phyloP scores from a whole-genome alignment of 805 yeast species.

The Suhomyces emberorum region DNA sequence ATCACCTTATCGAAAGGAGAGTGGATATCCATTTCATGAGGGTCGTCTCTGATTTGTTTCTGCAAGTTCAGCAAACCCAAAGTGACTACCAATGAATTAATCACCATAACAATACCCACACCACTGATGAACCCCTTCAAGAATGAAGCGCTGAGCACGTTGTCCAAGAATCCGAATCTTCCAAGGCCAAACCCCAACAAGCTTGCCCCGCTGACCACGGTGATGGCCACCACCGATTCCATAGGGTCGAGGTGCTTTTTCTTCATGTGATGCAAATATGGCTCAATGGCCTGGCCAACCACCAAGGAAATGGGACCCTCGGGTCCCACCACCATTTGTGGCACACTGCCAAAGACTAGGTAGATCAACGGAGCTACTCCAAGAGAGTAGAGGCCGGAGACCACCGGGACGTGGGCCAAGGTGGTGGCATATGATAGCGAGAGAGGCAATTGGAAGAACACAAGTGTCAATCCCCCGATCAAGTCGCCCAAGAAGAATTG shows the following conservation, averaged over 20 bases:
- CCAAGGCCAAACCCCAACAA: conserved; percentile 63
- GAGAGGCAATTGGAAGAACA: conserved; percentile 88
- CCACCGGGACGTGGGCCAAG: conserved; percentile 42
- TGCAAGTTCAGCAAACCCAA: conserved; percentile 58
- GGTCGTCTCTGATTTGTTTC: conserved; percentile 34
- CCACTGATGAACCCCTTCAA: conserved; percentile 44
- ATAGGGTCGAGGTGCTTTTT: conserved; percentile 31
- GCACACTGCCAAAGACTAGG: conserved; percentile 42
- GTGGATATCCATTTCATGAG: conserved; percentile 34
- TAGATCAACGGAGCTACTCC: conserved; percentile 41
- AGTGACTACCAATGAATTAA: conserved; percentile 68
- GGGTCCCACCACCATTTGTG: conserved; percentile 47
- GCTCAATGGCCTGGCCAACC: conserved; percentile 47
- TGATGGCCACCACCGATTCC: conserved; percentile 62
- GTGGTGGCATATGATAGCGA: conserved; percentile 47
- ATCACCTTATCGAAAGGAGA: conserved; percentile 68
- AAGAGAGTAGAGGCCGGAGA: conserved; percentile 37
- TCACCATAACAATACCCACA: conserved; percentile 43
- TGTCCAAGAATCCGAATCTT: conserved; percentile 34
- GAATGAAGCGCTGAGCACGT: conserved; percentile 37
- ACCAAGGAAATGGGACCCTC: conserved; percentile 44
- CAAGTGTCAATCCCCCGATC: conserved; percentile 81
- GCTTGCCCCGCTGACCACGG: conserved; percentile 73
- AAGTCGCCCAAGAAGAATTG: conserved; percentile 55
- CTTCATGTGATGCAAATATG: conserved; percentile 34